Conservation (phyloP, 768 basidiomycete genomes). For the Chalciporus sphaerocephalus region DNA sequence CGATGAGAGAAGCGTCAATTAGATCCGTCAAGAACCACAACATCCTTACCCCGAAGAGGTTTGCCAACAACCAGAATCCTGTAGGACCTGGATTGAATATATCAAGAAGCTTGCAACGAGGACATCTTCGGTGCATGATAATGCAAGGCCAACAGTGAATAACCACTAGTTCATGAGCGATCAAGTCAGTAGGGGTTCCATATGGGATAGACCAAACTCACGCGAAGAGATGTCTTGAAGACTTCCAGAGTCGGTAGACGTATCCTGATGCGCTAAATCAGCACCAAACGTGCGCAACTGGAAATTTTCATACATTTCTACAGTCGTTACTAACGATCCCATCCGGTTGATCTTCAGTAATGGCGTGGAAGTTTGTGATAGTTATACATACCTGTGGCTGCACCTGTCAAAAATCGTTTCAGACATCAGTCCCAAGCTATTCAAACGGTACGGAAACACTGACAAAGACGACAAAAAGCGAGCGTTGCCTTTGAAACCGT, state of each 20-base stretch:
- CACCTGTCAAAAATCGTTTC: slow-evolving; percentile 28
- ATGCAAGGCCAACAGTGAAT: slow-evolving; percentile 47
- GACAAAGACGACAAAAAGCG: slow-evolving; percentile 30
- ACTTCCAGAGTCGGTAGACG: slow-evolving; percentile 20
- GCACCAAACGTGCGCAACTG: neutral
- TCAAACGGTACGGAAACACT: slow-evolving; percentile 7
- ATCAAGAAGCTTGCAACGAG: slow-evolving; percentile 45
- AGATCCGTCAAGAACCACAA: neutral
- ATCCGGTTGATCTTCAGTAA: slow-evolving; percentile 15
- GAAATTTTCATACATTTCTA: slow-evolving; percentile 24
- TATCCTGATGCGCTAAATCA: slow-evolving; percentile 18
- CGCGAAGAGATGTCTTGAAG: slow-evolving; percentile 24
- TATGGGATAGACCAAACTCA: neutral
- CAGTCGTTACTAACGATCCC: slow-evolving; percentile 24
- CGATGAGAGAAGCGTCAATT: neutral
- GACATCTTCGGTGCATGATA: slow-evolving; percentile 48
- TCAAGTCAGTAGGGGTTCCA: neutral
- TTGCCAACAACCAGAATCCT: slow-evolving; percentile 33
- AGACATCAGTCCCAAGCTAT: neutral
- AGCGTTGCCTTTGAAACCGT: slow-evolving; percentile 24
- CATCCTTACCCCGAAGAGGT: slow-evolving; percentile 34
- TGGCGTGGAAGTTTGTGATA: neutral
- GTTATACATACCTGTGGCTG: slow-evolving; percentile 25
- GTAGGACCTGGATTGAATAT: slow-evolving; percentile 38
- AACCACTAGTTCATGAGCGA: slow-evolving; percentile 35